Evolutionary conservation across 1,284 basidiomycete species (phyloP), one percentile per base, ranked within the genome.

Genomic region (Ganoderma lingzhi): DNA sequence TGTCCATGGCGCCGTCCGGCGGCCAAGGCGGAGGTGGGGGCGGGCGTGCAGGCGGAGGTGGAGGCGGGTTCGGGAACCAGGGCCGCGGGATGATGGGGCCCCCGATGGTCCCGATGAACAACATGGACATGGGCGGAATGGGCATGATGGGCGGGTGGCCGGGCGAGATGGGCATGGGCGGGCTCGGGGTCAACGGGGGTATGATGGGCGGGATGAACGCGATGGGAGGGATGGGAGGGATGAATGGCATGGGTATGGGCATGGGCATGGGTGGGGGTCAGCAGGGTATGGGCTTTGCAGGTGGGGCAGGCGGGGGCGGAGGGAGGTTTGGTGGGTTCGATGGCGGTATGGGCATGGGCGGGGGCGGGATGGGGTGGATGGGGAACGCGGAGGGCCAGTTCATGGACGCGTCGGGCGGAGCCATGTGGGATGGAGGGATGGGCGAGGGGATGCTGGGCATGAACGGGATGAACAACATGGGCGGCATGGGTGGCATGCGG

Each of bases 41-140:
- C 63, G 48, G 62, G 58, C 39, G 62, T 15, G 65, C 67, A 23
- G 63, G 65, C 37, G 70, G 73, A 10, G 70, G 65, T 35, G 70
- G 73, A 14, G 69, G 70, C 19, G 73, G 72, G 42, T 76, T 75
- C 69, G 70, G 70, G n/a, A 73, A 74, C 64, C 73, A 73, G 67
- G 84, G 83, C 71, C 81, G 81, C 64, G 48, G 48, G 15, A 84
- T 88, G 82, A 83, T 88, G 80, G 82, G 83, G 42, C 81, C 84
- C 65, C 84, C 84, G 23, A 84, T 88, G 71, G 76, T 80, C 75
- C 76, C 73, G 23, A 80, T 80, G 76, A 76, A 74, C 64, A 70
- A 64, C 45, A 81, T 82, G 79, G 70, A 69, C 48, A 64, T 70
- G 65, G 53, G 63, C 65, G 65, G 64, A 59, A 69, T 78, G 75